These are phyloP conservation scores for Alliaria petiolata DNA, from an alignment of 345 rosid genomes.

Conservation along the genomic window DNA sequence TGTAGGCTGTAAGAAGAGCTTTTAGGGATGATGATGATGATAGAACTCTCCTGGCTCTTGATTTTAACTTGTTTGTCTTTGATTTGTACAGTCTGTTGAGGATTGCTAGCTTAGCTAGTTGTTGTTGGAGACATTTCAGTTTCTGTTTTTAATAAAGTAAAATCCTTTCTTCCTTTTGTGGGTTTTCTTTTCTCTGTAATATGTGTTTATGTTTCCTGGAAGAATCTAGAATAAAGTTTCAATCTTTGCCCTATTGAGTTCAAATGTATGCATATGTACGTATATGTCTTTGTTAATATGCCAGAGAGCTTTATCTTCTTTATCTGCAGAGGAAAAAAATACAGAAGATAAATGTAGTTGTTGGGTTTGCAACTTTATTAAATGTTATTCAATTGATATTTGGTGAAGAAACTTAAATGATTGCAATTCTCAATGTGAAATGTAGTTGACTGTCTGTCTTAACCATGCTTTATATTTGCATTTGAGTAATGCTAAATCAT, in stretches of 20 bases:
- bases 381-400: too few relatives aligned
- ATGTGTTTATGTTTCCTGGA: constrained; percentile 4
- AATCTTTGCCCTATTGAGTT: neutral
- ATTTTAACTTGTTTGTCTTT: neutral
- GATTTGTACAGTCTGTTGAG: constrained; percentile 25
- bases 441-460: too few relatives aligned
- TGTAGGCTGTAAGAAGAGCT: constrained; percentile 2
- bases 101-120: constrained; percentile 13
- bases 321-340: too few relatives aligned
- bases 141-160: neutral
- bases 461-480: neutral
- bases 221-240: neutral
- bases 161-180: neutral
- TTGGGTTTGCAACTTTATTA: too few relatives aligned
- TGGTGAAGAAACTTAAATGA: too few relatives aligned
- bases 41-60: neutral
- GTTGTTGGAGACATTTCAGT: constrained; percentile 19
- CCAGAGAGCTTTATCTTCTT: too few relatives aligned
- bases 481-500: neutral
- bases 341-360: too few relatives aligned
- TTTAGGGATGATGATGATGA: neutral
- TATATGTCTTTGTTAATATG: too few relatives aligned
- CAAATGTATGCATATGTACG: too few relatives aligned
- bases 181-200: too few relatives aligned
- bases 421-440: too few relatives aligned